phyloP scores from a whole-genome alignment of 306 rosid species.

The Oxytropis ochrocephala region DNA sequence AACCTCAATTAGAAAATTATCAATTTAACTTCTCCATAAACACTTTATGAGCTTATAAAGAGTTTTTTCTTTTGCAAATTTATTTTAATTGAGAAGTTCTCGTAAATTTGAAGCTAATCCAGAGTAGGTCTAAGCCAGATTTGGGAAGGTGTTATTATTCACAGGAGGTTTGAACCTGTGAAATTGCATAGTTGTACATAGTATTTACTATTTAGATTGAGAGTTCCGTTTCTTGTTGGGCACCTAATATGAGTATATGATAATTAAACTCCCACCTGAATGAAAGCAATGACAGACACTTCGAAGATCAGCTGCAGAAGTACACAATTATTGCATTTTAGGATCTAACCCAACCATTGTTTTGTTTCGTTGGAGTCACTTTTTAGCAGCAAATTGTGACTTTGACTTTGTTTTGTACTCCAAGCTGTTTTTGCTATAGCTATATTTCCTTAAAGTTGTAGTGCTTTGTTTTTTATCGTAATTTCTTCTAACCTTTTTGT shows the following conservation, averaged over 20 bases:
- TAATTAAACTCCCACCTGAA: background rate
- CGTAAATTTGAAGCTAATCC: background rate
- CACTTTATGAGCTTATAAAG: background rate
- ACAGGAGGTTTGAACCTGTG: background rate
- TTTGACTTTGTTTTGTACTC: background rate
- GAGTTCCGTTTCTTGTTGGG: background rate
- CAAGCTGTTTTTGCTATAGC: background rate
- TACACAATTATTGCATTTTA: background rate
- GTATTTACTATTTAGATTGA: background rate
- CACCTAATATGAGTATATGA: too few relatives aligned
- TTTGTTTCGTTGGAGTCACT: background rate
- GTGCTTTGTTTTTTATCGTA: background rate
- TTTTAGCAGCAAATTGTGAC: background rate
- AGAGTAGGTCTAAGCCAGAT: background rate
- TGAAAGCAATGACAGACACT: background rate
- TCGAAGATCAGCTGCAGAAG: background rate
- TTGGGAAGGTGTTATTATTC: background rate
- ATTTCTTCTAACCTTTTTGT: slow-evolving; percentile 12
- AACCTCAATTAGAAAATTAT: background rate
- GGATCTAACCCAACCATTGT: background rate
- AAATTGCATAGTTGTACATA: background rate
- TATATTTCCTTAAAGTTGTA: background rate
- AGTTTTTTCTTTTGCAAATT: background rate
- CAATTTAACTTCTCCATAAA: background rate
- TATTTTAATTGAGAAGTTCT: background rate